Evolutionary conservation across 2,329 filamentous ascomycete species (phyloP).

Genomic region (Shiraia bambusicola): DNA sequence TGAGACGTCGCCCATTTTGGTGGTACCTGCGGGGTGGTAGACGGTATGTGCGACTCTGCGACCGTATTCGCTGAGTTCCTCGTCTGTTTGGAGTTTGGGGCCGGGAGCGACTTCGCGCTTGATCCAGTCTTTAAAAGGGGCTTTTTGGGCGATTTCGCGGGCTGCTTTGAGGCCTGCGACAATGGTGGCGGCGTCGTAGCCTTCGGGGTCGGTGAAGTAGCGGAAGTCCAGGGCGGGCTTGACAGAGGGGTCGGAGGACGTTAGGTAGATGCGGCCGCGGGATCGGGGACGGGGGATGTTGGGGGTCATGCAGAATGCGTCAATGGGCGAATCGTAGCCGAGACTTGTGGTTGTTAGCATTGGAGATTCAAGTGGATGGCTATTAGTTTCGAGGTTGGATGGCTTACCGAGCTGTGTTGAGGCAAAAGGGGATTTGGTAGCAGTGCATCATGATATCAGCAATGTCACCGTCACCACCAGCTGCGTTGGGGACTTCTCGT

Average conservation of each 20-base stretch:
- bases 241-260: constrained; percentile 70
- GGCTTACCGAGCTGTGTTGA: constrained; percentile 70
- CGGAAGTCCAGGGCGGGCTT: constrained; percentile 86
- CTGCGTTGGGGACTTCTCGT: constrained; percentile 70
- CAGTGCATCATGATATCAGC: constrained; percentile 96
- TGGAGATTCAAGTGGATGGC: neutral
- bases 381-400: neutral
- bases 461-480: constrained; percentile 68
- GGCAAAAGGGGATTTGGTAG: constrained; percentile 90
- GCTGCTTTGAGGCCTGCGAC: constrained; percentile 76
- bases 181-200: constrained; percentile 80
- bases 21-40: constrained; percentile 86
- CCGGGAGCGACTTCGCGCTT: constrained; percentile 80
- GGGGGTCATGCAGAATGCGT: constrained; percentile 91
- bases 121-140: constrained; percentile 80
- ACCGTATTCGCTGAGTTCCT: constrained; percentile 79
- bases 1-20: constrained; percentile 78
- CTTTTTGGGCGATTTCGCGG: constrained; percentile 72
- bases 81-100: constrained; percentile 70
- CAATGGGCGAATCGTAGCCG: constrained; percentile 69
- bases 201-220: constrained; percentile 84
- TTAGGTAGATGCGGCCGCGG: constrained; percentile 75
- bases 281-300: constrained; percentile 84
- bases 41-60: constrained; percentile 81
- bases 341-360: constrained; percentile 47